Evolutionary conservation across 371 early-diverging fungal genomes (phyloP), one percentile per base, ranked within the genome.

Genomic region (Haplosporangium sp.): DNA sequence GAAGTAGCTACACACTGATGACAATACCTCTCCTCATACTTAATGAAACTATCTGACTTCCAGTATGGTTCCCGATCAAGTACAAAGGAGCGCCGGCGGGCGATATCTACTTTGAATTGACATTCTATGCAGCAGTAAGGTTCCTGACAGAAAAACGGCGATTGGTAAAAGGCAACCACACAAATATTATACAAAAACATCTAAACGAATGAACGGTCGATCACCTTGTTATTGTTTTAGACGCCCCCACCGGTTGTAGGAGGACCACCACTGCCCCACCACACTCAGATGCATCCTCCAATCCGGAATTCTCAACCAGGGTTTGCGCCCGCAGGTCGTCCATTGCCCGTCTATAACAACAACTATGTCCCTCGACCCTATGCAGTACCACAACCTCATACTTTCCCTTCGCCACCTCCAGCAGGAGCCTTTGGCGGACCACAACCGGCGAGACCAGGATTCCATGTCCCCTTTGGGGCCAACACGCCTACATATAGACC

Each of bases 51-150:
- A 18, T 50, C 20, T n/a, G 50, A 16, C 18, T 18, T 5, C 37
- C 42, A 77, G 72, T 77, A 11, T 77, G 79, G 79, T 77, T 77
- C 14, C 64, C 68, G 9, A 71, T 72, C 58, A 77, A 72, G 56
- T 38, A 59, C 51, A 77, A 72, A 23, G 72, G 72, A 36, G 41
- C 61, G 1, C 43, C 47, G 29, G 64, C 79, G 3, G 79, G 72
- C 16, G 79, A 77, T 16, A 59, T 77, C 20, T 77, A 77, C 56
- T 77, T 77, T 55, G 79, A 77, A 38, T 36, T 77, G 36, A 77
- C 79, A 2, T 77, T 72, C 54, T 77, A 77, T 42, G 79, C 79
- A 0, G 55, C 61, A 21, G 69, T 69, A 69, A 47, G 52, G 29
- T 29, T 29, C 29, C 14, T 14, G 41, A 43, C 4, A 57, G 20